Percentiles rank a stretch among this genome's conserved stretches.
These are phyloP conservation scores for Curvularia lunata DNA, from an alignment of 2,329 filamentous ascomycete species.

Conservation along the genomic window DNA sequence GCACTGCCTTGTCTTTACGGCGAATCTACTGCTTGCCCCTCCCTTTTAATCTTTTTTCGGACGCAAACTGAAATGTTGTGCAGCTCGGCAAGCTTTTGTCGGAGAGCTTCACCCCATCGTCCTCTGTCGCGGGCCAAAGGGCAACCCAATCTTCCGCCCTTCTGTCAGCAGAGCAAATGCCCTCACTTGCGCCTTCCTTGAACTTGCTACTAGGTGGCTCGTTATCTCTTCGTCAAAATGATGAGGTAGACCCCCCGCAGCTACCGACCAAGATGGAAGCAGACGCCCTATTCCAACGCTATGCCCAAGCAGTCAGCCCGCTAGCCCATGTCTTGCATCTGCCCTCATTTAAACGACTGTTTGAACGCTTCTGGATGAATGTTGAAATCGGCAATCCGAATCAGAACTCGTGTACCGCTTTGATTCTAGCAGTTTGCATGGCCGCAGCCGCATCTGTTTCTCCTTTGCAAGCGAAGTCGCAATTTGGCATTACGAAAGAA, in stretches of 20 bases:
- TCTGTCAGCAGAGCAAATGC: slow-evolving; percentile 48
- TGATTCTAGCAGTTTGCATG: slow-evolving; percentile 48
- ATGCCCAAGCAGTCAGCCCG: slow-evolving; percentile 46
- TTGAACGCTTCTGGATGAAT: slow-evolving; percentile 48
- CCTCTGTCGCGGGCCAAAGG: slow-evolving; percentile 46
- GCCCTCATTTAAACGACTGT: slow-evolving; percentile 47
- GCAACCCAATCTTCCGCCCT: slow-evolving; percentile 45
- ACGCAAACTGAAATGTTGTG: slow-evolving; percentile 35
- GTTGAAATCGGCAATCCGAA: slow-evolving; percentile 45
- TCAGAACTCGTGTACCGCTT: slow-evolving; percentile 47
- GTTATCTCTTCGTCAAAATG: slow-evolving; percentile 35
- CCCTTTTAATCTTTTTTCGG: slow-evolving; percentile 5
- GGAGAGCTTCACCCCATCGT: slow-evolving; percentile 39
- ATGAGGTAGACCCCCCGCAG: slow-evolving; percentile 39
- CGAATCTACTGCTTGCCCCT: background rate
- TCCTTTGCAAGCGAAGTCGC: slow-evolving; percentile 47
- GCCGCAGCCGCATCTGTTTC: slow-evolving; percentile 48
- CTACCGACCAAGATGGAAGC: slow-evolving; percentile 46
- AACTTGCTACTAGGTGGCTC: slow-evolving; percentile 44
- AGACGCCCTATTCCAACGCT: slow-evolving; percentile 45
- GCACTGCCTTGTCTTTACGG: slow-evolving; percentile 9
- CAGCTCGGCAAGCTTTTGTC: slow-evolving; percentile 49
- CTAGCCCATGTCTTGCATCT: slow-evolving; percentile 49
- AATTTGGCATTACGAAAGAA: slow-evolving; percentile 49
- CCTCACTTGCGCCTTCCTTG: slow-evolving; percentile 45